Evolutionary conservation across 2,329 filamentous ascomycete genomes (phyloP).

Genomic region (Pseudocercospora ulei): DNA sequence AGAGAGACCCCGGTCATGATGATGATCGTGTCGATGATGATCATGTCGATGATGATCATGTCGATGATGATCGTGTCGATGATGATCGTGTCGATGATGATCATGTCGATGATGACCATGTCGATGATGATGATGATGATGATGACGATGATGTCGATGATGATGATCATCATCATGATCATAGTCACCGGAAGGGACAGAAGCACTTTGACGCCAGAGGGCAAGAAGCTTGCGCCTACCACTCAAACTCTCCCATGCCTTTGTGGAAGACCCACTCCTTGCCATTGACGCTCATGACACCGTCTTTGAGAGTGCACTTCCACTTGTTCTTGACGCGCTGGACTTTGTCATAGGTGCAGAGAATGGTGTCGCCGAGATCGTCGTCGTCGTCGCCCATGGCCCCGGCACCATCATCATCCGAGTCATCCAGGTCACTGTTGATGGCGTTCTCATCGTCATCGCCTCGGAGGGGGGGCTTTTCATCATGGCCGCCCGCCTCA

Average conservation of each 20-base stretch:
- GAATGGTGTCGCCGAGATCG: conserved; percentile 78
- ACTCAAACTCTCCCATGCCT: conserved; percentile 93
- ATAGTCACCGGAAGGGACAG: too few relatives aligned
- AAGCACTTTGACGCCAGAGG: too few relatives aligned
- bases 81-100: neutral
- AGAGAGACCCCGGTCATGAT: too few relatives aligned
- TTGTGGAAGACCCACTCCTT: conserved; percentile 96
- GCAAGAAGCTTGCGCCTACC: conserved; percentile 48
- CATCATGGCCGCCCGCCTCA: conserved; percentile 45
- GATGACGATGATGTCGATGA: conserved; percentile 3
- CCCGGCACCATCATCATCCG: conserved; percentile 60
- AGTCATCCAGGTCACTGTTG: conserved; percentile 94
- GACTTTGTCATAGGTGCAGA: conserved; percentile 99
- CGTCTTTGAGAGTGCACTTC: conserved; percentile 98
- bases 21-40: neutral
- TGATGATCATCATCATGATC: neutral
- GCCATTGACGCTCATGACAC: conserved; percentile 82
- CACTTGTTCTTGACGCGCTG: conserved; percentile 93
- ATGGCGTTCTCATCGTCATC: conserved; percentile 78
- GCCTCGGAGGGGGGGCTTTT: conserved; percentile 40
- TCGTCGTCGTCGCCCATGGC: conserved; percentile 55
- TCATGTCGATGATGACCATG: conserved; percentile 1
- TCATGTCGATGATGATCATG: neutral
- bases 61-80: conserved; percentile 3
- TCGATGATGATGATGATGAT: conserved; percentile 6